These are phyloP conservation scores for Neonectria coccinea DNA, from an alignment of 2,329 filamentous ascomycete species.

Conservation along the genomic window DNA sequence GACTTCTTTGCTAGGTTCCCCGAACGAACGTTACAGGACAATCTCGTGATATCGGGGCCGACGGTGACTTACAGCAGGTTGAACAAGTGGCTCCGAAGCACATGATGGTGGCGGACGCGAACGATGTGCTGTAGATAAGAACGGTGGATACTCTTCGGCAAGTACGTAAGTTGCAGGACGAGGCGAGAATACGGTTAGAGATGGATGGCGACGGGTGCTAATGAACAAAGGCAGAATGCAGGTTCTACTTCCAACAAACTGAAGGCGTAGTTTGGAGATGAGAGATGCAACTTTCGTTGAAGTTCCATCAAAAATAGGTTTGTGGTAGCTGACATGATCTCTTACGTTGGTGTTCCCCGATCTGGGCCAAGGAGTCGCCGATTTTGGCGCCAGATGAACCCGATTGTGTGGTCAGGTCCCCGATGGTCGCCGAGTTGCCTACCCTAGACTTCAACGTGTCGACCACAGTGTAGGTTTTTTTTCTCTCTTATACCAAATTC, in stretches of 20 bases:
- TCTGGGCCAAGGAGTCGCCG: conserved; percentile 14
- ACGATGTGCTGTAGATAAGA: not conserved
- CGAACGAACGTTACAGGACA: not conserved
- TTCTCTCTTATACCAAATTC: not conserved
- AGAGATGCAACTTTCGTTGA: not conserved
- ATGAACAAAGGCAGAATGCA: too few relatives aligned
- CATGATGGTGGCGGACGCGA: conserved; percentile 47
- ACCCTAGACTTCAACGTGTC: not conserved
- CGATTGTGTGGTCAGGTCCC: conserved; percentile 10
- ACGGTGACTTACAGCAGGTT: conserved; percentile 54
- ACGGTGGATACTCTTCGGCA: not conserved
- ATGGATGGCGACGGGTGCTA: not conserved
- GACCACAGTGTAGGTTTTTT: not conserved
- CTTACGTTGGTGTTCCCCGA: conserved; percentile 15
- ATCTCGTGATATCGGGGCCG: not conserved
- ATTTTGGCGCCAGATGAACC: conserved; percentile 2
- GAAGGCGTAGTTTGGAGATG: not conserved
- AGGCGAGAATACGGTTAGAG: not conserved
- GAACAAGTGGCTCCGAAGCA: conserved; percentile 56
- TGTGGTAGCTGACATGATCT: not conserved
- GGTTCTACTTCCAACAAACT: not conserved
- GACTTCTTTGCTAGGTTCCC: conserved; percentile 56
- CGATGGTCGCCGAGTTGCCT: conserved; percentile 18
- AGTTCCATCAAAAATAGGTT: not conserved
- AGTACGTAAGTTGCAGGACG: not conserved